phyloP scores from a whole-genome alignment of 257 asterid species.

The Fraxinus americana region DNA sequence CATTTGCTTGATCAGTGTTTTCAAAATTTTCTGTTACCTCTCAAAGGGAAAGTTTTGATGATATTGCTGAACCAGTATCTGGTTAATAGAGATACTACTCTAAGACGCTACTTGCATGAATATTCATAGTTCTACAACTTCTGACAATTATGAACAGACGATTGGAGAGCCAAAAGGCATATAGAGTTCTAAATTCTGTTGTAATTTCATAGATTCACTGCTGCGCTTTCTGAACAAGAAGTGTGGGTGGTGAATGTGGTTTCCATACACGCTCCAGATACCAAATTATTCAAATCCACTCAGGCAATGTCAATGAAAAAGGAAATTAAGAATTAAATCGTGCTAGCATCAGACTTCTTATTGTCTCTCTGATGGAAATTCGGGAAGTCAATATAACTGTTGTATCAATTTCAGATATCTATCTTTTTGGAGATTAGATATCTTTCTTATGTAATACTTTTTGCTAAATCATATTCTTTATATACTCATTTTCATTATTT shows the following conservation, averaged over 20 bases:
- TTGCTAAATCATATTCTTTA: too few species aligned
- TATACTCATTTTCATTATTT: too few species aligned
- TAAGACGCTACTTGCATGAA: too few species aligned
- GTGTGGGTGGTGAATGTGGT: slow-evolving; percentile 95
- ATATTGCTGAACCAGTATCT: slow-evolving; percentile 69
- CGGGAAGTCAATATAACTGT: too few species aligned
- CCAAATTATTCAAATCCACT: too few species aligned
- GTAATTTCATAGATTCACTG: slow-evolving; percentile 70
- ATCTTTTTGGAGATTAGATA: background rate
- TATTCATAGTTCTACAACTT: background rate
- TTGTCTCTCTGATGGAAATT: too few species aligned
- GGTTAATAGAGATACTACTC: background rate
- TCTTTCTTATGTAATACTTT: too few species aligned
- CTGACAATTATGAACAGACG: background rate
- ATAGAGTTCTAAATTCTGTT: slow-evolving; percentile 10
- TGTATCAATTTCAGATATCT: too few species aligned
- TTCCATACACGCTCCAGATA: slow-evolving; percentile 80
- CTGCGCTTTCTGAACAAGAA: slow-evolving; percentile 68
- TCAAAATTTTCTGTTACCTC: slow-evolving; percentile 73
- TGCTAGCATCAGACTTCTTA: too few species aligned
- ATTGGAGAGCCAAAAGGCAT: background rate
- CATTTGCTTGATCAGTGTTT: slow-evolving; percentile 64
- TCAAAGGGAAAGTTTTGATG: slow-evolving; percentile 85
- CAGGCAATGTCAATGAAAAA: too few species aligned
- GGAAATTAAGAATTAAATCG: too few species aligned